Percentiles rank a stretch among this genome's conserved stretches.
phyloP scores from a whole-genome alignment of 1,139 yeast species.

The Candida tetrigidarum region DNA sequence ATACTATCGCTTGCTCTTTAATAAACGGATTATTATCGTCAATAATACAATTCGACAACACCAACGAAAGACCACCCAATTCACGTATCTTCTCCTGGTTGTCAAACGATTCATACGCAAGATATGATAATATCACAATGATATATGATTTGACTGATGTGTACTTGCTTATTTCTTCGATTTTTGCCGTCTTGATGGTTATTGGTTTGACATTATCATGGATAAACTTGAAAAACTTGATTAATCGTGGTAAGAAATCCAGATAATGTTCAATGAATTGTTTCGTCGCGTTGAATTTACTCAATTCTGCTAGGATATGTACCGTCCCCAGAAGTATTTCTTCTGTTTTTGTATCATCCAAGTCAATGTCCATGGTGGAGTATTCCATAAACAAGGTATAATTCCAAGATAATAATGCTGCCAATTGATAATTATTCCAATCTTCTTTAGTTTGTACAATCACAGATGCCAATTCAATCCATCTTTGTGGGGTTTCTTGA shows the following conservation, averaged over 20 bases:
- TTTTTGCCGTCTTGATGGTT: conserved; percentile 33
- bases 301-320: conserved; percentile 57
- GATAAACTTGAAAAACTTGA: conserved; percentile 48
- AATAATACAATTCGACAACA: conserved; percentile 80
- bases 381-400: conserved; percentile 38
- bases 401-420: conserved; percentile 60
- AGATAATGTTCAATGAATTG: conserved; percentile 50
- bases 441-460: conserved; percentile 51
- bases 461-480: conserved; percentile 17
- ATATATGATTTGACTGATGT: conserved; percentile 65
- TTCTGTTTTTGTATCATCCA: conserved; percentile 19
- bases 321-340: conserved; percentile 30
- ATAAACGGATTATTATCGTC: conserved; percentile 90
- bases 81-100: conserved; percentile 73
- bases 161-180: conserved; percentile 43
- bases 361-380: conserved; percentile 19
- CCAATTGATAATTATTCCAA: conserved; percentile 58
- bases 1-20: conserved; percentile 81
- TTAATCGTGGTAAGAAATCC: conserved; percentile 47
- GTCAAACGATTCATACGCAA: conserved; percentile 53
- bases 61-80: conserved; percentile 67
- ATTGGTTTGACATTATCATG: conserved; percentile 50
- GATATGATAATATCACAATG: conserved; percentile 61
- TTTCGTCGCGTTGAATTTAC: conserved; percentile 55
- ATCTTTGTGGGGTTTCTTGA: conserved; percentile 7